phyloP scores from a whole-genome alignment of 805 yeast species.

The Metschnikowia lochheadii region DNA sequence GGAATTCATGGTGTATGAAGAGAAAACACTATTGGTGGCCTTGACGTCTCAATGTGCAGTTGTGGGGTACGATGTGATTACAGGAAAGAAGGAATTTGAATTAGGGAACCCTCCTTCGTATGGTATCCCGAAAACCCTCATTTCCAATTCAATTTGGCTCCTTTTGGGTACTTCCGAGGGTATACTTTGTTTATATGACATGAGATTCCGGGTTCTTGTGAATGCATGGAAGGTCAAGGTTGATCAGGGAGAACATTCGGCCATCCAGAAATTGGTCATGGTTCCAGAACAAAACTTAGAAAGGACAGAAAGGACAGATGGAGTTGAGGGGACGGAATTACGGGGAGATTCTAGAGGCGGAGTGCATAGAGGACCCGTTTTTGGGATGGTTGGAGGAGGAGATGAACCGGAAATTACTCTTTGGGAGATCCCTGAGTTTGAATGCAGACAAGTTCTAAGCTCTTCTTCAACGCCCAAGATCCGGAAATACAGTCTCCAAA shows the following conservation, averaged over 20 bases:
- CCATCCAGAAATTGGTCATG: constrained; percentile 42
- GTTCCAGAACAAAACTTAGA: constrained; percentile 43
- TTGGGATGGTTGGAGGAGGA: constrained; percentile 67
- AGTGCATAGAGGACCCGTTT: not conserved
- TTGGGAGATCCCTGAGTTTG: constrained; percentile 69
- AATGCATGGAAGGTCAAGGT: constrained; percentile 59
- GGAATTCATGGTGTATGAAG: constrained; percentile 37
- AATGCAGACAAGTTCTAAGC: constrained; percentile 43
- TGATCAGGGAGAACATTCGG: constrained; percentile 30
- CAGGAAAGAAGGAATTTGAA: constrained; percentile 40
- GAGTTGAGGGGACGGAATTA: not conserved
- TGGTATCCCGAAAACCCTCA: constrained; percentile 63
- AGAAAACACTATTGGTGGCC: constrained; percentile 42
- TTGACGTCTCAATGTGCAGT: constrained; percentile 53
- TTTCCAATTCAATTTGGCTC: constrained; percentile 55
- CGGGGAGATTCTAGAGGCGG: too few relatives aligned
- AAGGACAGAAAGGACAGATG: constrained; percentile 5
- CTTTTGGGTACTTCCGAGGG: constrained; percentile 76
- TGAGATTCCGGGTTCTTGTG: constrained; percentile 58
- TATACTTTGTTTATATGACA: constrained; percentile 74
- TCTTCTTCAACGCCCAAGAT: constrained; percentile 19
- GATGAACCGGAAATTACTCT: constrained; percentile 56
- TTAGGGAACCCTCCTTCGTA: constrained; percentile 55
- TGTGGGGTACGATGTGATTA: constrained; percentile 53
- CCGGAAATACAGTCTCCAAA: constrained; percentile 23